Base-by-base conservation (phyloP, 495 filamentous ascomycete genomes). In the Aspergillus wentii region DNA sequence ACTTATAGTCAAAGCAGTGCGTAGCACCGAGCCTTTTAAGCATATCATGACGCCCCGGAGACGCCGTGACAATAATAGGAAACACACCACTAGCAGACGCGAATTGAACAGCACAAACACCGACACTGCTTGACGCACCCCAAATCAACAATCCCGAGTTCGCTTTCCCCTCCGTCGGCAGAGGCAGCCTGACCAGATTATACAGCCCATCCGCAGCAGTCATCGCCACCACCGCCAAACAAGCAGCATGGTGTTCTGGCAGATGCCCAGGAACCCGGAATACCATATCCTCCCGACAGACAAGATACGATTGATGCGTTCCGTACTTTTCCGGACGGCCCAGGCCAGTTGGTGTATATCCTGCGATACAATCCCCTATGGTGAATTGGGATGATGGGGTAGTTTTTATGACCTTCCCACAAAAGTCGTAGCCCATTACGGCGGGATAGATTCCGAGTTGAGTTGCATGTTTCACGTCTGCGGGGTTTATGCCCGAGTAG, bases 391-490 rank as follows among this genome's bases (percentile, higher is more conserved):
- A 6, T 5, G 5, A 6, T 5, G 5, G 6, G 6, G 22, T 10
- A 6, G 22, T 25, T 10, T 25, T 5, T 25, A 25, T 10, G 22
- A 25, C 22, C 10, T 22, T 35, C 16, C 33, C 33, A 13, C 33
- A 35, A 35, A 35, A 35, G 11, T 35, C 17, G n/a, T 35, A 35
- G 2, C 33, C 33, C 7, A 23, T n/a, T 5, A 13, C 8, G 25
- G 34, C 9, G 4, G 34, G 21, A n/a, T 36, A 26, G 21, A 36
- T 36, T 7, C 18, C 34, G 2, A 36, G 34, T 7, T 22, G 18
- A 1, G 34, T 36, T 1, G 34, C 34, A 17, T 36, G 34, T 13
- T 36, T 36, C 3, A 7, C n/a, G 15, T 26, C 34, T 13, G 34
- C 34, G 20, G 34, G 34, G 20, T 36, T 36, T 2, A n/a, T 13